Base-by-base conservation (phyloP, 257 asterid genomes). In the Paulownia fortunei region DNA sequence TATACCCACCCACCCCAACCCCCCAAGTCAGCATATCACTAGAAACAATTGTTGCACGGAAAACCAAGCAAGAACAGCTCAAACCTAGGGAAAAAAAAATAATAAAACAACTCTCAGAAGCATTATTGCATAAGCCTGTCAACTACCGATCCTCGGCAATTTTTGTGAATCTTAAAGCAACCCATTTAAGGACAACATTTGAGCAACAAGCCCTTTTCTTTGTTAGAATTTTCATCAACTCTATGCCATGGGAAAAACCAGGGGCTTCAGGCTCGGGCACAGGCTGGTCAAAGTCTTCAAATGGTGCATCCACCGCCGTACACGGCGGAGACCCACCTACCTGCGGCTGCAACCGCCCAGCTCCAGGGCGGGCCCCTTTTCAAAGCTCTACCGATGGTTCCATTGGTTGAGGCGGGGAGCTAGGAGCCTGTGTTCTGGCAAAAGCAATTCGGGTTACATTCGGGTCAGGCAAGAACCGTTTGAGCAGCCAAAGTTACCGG, bases 251-350 rank as follows among this genome's bases (percentile, higher is more conserved):
- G 82, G 61, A 62, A 89, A 59, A 77, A 30, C 18, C 44, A 81
- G 86, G 80, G 94, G 93, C 6, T 84, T 88, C 68, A 81, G 69
- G 74, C 78, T 91, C 2, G 85, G 92, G 5, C 80, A 75, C 65
- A 87, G 59, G 68, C 71, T 80, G 8, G 85, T 84, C 59, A 87
- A 76, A 73, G 75, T 81, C 55, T 82, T 88, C 84, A 80, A 73
- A 10, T 71, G 89, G 67, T 81, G 83, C 61, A 8, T 84, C 79
- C 65, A 24, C 59, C 79, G 88, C 51, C 86, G 83, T n/a, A 11
- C 72, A 3, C 69, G 79, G 19, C 66, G 77, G 13, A 26, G 79
- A 27, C 12, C 62, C 24, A 36, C 34, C 13, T 63, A 51, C 79
- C 69, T 2, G 34, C 73, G 78, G 24, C 55, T 87, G 52, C 82